Conservation (phyloP, 805 yeast genomes). For the Yarrowia phangngaensis region DNA sequence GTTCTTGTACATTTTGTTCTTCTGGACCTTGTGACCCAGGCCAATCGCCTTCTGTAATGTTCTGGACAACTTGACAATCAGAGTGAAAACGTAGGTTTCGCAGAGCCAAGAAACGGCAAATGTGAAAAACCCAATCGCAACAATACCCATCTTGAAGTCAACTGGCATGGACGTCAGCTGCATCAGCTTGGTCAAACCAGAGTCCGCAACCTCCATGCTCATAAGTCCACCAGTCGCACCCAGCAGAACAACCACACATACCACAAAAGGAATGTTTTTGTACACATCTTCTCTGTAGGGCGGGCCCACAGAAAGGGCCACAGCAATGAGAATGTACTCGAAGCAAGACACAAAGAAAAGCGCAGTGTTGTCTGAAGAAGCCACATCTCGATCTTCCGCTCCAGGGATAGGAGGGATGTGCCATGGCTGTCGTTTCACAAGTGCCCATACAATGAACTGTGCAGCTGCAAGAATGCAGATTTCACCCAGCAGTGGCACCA, state of each 20-base stretch:
- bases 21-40: constrained; percentile 4
- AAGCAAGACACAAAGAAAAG: constrained; percentile 76
- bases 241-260: constrained; percentile 53
- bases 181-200: constrained; percentile 62
- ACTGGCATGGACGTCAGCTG: constrained; percentile 63
- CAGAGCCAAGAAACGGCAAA: constrained; percentile 18
- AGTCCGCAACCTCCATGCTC: constrained; percentile 46
- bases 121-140: constrained; percentile 23
- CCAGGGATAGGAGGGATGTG: constrained; percentile 77
- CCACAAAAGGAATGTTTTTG: constrained; percentile 63
- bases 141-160: constrained; percentile 45
- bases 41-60: constrained; percentile 10
- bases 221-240: constrained; percentile 54
- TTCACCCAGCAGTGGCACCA: constrained; percentile 77
- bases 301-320: constrained; percentile 84
- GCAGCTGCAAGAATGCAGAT: constrained; percentile 59
- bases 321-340: constrained; percentile 82
- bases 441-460: constrained; percentile 66
- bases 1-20: constrained; percentile 41
- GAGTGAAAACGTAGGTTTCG: constrained; percentile 1
- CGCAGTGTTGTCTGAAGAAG: constrained; percentile 85
- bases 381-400: constrained; percentile 71
- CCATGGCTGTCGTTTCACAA: constrained; percentile 60
- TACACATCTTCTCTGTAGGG: constrained; percentile 81
- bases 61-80: constrained; percentile 2